Evolutionary conservation across 2,329 filamentous ascomycete genomes (phyloP), one percentile per base, ranked within the genome.

Genomic region (Plenodomus biglobosus): DNA sequence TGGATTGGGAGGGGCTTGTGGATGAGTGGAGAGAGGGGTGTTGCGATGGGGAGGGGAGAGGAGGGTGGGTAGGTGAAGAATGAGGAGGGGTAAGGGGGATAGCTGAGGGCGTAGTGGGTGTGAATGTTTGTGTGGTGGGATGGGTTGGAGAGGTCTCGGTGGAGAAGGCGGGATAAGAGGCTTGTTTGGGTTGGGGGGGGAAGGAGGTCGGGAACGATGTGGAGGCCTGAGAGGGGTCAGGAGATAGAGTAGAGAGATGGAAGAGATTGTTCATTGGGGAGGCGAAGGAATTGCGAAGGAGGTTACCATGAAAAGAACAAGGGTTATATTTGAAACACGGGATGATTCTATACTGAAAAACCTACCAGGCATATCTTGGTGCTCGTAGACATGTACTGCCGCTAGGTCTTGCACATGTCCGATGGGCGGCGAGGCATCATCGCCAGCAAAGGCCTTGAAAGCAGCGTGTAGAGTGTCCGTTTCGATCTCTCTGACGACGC

Each of bases 61-160:
- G 42, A 46, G 0, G 64, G 66, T 3, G 62, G 18, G 3, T 58
- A 84, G 34, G 76, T 76, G 61, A 83, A 86, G 53, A 83, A 82
- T 0, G 80, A 78, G 10, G 76, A 72, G 45, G 3, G 66, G 69
- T 50, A 17, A 2, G 61, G 41, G 3, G 81, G 78, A 59, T 92
- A 92, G 6, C 82, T 78, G 5, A 95, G 69, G 24, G 84, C 67
- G 71, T 92, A 90, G 72, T 95, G 89, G 1, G 90, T 78, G 71
- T 95, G 88, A n/a, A 97, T 76, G 71, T 97, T 99, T 43, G 92
- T 97, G 64, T 88, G 82, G 68, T 97, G 91, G 3, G 76, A 68
- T 2, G 85, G 83, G 56, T 87, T 82, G 52, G 85, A 84, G 15
- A 95, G 81, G 69, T 95, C 88, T 42, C 82, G 81, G 72, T 95